These are phyloP conservation scores for Cyanodermella asteris DNA, from an alignment of 2,329 filamentous ascomycete species.

Conservation along the genomic window DNA sequence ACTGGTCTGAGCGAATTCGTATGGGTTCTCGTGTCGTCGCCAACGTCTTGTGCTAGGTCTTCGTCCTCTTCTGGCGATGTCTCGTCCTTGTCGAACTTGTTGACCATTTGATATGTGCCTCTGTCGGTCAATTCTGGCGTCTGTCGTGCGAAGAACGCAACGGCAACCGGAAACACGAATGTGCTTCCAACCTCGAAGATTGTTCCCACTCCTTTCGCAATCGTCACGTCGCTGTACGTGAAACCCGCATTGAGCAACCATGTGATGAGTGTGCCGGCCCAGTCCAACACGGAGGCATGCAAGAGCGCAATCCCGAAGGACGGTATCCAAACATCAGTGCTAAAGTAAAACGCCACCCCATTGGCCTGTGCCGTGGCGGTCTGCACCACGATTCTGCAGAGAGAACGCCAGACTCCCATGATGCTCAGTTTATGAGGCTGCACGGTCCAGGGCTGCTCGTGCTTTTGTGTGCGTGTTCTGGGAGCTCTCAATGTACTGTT, in stretches of 20 bases:
- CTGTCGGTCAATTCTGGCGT: too few relatives aligned
- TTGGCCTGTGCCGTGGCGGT: neutral
- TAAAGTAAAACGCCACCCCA: slow-evolving; percentile 10
- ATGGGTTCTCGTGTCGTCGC: too few relatives aligned
- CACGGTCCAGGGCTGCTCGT: neutral
- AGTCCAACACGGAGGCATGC: slow-evolving; percentile 34
- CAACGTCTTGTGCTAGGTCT: too few relatives aligned
- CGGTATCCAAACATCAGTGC: slow-evolving; percentile 5
- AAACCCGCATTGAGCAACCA: slow-evolving; percentile 30
- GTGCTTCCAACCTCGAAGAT: slow-evolving; percentile 31
- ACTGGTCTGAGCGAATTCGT: too few relatives aligned
- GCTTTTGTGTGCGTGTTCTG: neutral
- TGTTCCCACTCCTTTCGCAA: slow-evolving; percentile 25
- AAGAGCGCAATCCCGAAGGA: slow-evolving; percentile 24
- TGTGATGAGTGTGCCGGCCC: slow-evolving; percentile 31
- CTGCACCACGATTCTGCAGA: too few relatives aligned
- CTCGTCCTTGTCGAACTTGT: too few relatives aligned
- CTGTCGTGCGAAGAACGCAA: too few relatives aligned
- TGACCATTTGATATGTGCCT: too few relatives aligned
- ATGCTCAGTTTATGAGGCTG: neutral
- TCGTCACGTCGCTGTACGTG: slow-evolving; percentile 24
- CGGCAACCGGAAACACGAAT: slow-evolving; percentile 21
- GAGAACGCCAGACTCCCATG: neutral
- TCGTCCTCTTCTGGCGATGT: too few relatives aligned
- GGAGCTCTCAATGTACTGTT: slow-evolving; percentile 9